Conservation (phyloP, 164 flowering plant genomes). For the Dillenia turbinata region DNA sequence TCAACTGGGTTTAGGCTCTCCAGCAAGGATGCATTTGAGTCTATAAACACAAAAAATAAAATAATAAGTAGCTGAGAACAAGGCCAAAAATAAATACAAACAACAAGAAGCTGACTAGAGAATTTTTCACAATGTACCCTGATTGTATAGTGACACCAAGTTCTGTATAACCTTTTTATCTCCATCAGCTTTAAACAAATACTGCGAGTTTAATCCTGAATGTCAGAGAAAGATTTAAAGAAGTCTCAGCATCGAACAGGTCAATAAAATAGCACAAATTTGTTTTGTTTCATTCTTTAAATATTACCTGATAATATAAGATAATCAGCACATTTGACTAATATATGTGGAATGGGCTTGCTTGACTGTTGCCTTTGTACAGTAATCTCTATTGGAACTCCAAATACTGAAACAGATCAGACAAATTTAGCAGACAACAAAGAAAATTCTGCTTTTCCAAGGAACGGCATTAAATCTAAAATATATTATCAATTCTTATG, state of each 20-base stretch:
- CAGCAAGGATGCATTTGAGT: conserved; percentile 65
- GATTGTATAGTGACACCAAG: conserved; percentile 69
- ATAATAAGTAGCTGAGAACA: not conserved
- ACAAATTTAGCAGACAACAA: not conserved
- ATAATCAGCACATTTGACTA: conserved; percentile 84
- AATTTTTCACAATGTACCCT: conserved; percentile 43
- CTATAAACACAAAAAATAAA: conserved; percentile 28
- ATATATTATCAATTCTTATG: too few species aligned
- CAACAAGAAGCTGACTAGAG: conserved; percentile 2
- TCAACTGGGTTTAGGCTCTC: conserved; percentile 66
- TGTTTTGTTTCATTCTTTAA: not conserved
- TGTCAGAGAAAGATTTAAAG: conserved; percentile 3
- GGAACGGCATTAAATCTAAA: too few species aligned
- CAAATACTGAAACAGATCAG: conserved; percentile 54
- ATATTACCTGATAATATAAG: conserved; percentile 72
- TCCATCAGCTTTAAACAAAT: conserved; percentile 73
- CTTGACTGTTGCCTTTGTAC: conserved; percentile 71
- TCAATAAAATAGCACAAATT: not conserved
- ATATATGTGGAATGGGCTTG: conserved; percentile 61
- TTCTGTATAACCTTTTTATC: conserved; percentile 67
- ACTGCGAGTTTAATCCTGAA: conserved; percentile 59
- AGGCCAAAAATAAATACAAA: not conserved
- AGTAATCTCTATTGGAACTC: conserved; percentile 78
- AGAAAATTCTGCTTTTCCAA: not conserved
- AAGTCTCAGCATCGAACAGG: not conserved